Percentiles rank a stretch among this genome's conserved stretches.
Evolutionary conservation across 345 rosid species (phyloP).

Genomic region (Sapria himalayana): DNA sequence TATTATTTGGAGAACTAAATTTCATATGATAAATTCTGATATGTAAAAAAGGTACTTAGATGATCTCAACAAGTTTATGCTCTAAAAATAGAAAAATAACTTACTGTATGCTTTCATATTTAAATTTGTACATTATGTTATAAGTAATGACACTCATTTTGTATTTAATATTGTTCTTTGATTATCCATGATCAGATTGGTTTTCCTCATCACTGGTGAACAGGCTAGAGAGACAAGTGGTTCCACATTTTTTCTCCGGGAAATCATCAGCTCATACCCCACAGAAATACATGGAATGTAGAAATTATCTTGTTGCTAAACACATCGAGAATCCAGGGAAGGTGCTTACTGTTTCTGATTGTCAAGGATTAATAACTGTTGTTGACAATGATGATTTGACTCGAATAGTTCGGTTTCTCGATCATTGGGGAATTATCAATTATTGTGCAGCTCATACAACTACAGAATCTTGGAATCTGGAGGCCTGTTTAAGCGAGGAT

Average conservation of each 20-base stretch:
- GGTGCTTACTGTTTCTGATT: slow-evolving; percentile 49
- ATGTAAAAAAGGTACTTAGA: too few relatives aligned
- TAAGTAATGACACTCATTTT: background rate
- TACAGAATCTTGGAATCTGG: slow-evolving; percentile 32
- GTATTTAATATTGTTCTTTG: slow-evolving; percentile 7
- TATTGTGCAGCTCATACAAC: slow-evolving; percentile 44
- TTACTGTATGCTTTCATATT: too few relatives aligned
- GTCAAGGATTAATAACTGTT: slow-evolving; percentile 39
- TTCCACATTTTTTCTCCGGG: slow-evolving; percentile 90
- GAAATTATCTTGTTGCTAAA: slow-evolving; percentile 66
- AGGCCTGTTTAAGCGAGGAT: slow-evolving; percentile 63
- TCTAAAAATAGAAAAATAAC: too few relatives aligned
- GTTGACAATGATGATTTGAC: slow-evolving; percentile 44
- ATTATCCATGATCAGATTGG: slow-evolving; percentile 42
- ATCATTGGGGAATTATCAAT: slow-evolving; percentile 97
- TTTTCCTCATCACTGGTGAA: slow-evolving; percentile 66
- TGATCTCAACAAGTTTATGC: too few relatives aligned
- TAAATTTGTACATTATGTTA: too few relatives aligned
- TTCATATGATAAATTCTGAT: too few relatives aligned
- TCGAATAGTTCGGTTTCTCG: slow-evolving; percentile 78
- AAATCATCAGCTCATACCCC: slow-evolving; percentile 62
- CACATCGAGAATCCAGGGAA: slow-evolving; percentile 69
- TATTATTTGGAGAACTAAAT: too few relatives aligned
- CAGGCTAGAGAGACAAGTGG: slow-evolving; percentile 93
- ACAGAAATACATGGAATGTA: slow-evolving; percentile 70